phyloP scores from a whole-genome alignment of 2,329 filamentous ascomycete genomes.

The Sarocladium strictum region DNA sequence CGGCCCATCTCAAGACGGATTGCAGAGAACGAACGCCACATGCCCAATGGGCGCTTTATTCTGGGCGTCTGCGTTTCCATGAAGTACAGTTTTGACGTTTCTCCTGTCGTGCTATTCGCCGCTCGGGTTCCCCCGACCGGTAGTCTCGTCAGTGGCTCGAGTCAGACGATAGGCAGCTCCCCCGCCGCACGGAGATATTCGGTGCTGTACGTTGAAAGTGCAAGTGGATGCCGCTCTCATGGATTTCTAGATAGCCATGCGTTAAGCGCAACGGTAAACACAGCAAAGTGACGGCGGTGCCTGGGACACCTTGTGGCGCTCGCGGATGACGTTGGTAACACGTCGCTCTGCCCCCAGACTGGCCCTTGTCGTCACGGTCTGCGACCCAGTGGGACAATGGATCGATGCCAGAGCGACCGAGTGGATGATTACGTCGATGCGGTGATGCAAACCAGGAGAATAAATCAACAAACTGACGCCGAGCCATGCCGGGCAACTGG shows the following conservation, averaged over 20 bases:
- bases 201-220: neutral
- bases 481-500: neutral
- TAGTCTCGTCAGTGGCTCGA: neutral
- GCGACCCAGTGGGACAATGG: neutral
- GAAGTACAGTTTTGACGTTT: neutral
- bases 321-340: neutral
- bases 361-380: neutral
- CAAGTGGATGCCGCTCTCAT: neutral
- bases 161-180: neutral
- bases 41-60: neutral
- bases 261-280: neutral
- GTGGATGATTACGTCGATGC: conserved; percentile 1
- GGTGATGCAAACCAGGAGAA: neutral
- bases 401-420: neutral
- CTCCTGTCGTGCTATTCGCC: neutral
- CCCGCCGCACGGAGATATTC: neutral
- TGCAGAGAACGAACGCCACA: neutral
- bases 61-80: neutral
- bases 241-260: neutral
- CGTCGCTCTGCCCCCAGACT: neutral
- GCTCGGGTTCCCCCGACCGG: neutral
- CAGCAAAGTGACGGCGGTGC: neutral
- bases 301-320: neutral
- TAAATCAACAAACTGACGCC: neutral
- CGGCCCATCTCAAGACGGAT: neutral